Percentiles rank a stretch among this genome's conserved stretches.
Evolutionary conservation across 73 alveolate species (phyloP).

Genomic region (Symbiodinium natans): DNA sequence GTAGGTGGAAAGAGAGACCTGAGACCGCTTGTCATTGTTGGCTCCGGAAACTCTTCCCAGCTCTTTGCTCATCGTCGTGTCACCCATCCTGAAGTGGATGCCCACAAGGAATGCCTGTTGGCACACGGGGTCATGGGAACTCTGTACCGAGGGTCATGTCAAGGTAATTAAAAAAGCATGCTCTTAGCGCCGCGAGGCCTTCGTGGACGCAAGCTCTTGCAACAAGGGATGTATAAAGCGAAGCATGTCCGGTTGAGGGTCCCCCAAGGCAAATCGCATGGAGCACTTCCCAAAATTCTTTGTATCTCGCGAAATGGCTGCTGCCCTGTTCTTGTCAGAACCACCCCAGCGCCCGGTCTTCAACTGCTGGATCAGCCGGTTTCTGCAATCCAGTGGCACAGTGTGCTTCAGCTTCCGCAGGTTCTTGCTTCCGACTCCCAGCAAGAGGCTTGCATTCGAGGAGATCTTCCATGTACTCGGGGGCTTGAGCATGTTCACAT

Average conservation of each 20-base stretch:
- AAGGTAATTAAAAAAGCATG: background rate
- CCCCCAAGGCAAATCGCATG: slow-evolving; percentile 34
- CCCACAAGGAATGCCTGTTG: slow-evolving; percentile 49
- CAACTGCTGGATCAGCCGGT: background rate
- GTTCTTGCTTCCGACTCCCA: slow-evolving; percentile 17
- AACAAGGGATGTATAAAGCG: slow-evolving; percentile 25
- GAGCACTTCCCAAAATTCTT: background rate
- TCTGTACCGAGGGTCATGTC: too few relatives aligned
- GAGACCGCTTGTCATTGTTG: background rate
- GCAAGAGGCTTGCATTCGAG: background rate
- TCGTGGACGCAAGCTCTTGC: background rate
- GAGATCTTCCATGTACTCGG: background rate
- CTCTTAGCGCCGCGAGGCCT: background rate
- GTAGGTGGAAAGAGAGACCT: background rate
- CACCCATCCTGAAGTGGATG: slow-evolving; percentile 50
- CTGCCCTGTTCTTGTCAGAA: background rate
- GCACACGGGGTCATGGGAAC: background rate
- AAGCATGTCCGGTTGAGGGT: slow-evolving; percentile 37
- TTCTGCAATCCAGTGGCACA: slow-evolving; percentile 20
- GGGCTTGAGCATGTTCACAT: background rate
- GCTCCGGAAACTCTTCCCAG: slow-evolving; percentile 29
- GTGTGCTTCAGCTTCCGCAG: background rate
- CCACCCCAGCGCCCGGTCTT: background rate
- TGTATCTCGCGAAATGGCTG: background rate
- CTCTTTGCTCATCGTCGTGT: slow-evolving; percentile 19